Evolutionary conservation across 23 red algal species (phyloP).

Genomic region (Gracilaria caudata): DNA sequence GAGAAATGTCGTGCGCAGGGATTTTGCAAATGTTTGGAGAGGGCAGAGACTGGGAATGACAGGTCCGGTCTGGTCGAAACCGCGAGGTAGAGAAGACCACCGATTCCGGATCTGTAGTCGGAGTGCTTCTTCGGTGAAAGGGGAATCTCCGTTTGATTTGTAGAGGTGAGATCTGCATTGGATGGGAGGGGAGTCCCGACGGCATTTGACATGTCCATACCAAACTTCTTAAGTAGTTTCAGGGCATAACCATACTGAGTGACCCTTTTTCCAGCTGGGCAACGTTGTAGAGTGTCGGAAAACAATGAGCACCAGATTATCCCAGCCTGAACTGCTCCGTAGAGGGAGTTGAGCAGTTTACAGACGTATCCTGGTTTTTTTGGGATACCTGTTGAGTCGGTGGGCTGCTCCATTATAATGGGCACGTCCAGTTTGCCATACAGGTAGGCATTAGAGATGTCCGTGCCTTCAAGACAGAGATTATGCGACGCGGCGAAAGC

Average conservation of each 20-base stretch:
- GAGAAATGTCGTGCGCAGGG: background rate
- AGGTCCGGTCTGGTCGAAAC: slow-evolving; percentile 21
- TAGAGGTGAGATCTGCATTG: background rate
- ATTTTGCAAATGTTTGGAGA: slow-evolving; percentile 1
- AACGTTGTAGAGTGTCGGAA: background rate
- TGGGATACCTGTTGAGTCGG: slow-evolving; percentile 19
- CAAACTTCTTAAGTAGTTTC: no score
- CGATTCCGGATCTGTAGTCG: background rate
- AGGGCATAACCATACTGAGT: no score
- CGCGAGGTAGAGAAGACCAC: slow-evolving; percentile 24
- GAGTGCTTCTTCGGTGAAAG: background rate
- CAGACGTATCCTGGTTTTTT: slow-evolving; percentile 16
- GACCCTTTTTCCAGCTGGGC: background rate
- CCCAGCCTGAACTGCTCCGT: background rate
- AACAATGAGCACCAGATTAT: slow-evolving; percentile 12
- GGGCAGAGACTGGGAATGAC: slow-evolving; percentile 35
- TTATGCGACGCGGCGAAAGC: slow-evolving; percentile 5
- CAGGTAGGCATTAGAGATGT: slow-evolving; percentile 15
- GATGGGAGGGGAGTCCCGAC: background rate
- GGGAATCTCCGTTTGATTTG: background rate
- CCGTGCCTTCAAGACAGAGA: slow-evolving; percentile 29
- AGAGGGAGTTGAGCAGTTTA: slow-evolving; percentile 21
- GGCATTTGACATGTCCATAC: background rate
- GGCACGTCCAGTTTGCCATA: slow-evolving; percentile 31
- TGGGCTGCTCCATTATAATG: slow-evolving; percentile 23